Evolutionary conservation across 192 early-diverging fungal genomes (phyloP).

Genomic region (Coemansia sp.): DNA sequence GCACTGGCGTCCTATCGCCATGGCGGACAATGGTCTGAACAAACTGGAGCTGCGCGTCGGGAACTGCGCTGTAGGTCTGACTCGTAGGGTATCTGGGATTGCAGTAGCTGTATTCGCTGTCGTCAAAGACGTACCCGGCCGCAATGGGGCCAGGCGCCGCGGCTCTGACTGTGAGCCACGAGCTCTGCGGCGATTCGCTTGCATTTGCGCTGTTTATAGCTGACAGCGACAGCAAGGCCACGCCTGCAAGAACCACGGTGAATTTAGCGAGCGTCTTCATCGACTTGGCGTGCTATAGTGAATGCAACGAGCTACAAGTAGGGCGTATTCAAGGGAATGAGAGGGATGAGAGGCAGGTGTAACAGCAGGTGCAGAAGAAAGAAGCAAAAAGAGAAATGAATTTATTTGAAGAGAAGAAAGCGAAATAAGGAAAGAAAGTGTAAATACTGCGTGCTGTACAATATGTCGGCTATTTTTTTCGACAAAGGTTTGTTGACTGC

Average conservation of each 20-base stretch:
- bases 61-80: slow-evolving; percentile 23
- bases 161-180: neutral
- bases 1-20: slow-evolving; percentile 54
- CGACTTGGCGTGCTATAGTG: neutral
- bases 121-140: slow-evolving; percentile 16
- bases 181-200: neutral
- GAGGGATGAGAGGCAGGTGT: too few species aligned
- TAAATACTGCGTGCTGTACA: too few species aligned
- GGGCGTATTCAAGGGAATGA: too few species aligned
- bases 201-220: slow-evolving; percentile 8
- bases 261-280: neutral
- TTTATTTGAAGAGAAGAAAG: too few species aligned
- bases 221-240: neutral
- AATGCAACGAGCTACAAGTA: too few species aligned
- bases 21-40: slow-evolving; percentile 60
- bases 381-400: too few species aligned
- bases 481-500: too few species aligned
- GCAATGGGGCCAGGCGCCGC: slow-evolving; percentile 13
- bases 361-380: too few species aligned
- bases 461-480: too few species aligned
- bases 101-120: slow-evolving; percentile 41
- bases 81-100: slow-evolving; percentile 28
- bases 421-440: too few species aligned
- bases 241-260: neutral
- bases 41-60: slow-evolving; percentile 52